Percentiles rank a stretch among this genome's conserved stretches.
These are phyloP conservation scores for Chrysophaeum taylorii DNA, from an alignment of 352 stramenopile genomes.

Conservation along the genomic window DNA sequence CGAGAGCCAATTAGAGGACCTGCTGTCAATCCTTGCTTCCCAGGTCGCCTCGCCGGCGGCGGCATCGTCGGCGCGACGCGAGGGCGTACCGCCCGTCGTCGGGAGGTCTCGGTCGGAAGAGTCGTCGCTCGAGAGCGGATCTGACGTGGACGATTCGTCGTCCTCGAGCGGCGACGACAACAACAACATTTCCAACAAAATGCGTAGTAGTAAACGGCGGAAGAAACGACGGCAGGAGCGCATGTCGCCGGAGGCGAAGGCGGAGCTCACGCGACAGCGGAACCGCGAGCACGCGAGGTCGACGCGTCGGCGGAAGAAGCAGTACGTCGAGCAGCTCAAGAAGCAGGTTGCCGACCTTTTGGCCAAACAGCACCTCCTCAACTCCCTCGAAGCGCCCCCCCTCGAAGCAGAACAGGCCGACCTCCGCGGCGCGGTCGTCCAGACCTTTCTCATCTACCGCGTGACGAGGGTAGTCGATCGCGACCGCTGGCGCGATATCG, in stretches of 20 bases:
- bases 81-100: not conserved
- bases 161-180: not conserved
- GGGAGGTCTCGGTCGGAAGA: not conserved
- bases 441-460: not conserved
- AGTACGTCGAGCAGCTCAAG: not conserved
- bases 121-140: not conserved
- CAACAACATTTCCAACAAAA: no score
- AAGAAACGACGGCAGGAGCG: no score
- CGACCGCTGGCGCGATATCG: not conserved
- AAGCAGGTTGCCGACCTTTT: not conserved
- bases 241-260: not conserved
- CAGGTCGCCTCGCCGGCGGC: not conserved
- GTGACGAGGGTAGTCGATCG: not conserved
- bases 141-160: not conserved
- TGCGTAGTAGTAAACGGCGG: no score
- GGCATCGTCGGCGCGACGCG: not conserved
- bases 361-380: not conserved
- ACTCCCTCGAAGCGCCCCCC: not conserved
- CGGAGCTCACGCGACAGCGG: not conserved
- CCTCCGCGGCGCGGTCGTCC: not conserved
- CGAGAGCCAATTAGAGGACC: not conserved
- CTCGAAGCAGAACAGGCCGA: not conserved
- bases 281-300: constrained; percentile 5
- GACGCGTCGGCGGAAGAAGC: not conserved
- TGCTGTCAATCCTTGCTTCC: not conserved